Evolutionary conservation across 345 rosid species (phyloP), one percentile per base, ranked within the genome.

Genomic region (Brassica carinata): DNA sequence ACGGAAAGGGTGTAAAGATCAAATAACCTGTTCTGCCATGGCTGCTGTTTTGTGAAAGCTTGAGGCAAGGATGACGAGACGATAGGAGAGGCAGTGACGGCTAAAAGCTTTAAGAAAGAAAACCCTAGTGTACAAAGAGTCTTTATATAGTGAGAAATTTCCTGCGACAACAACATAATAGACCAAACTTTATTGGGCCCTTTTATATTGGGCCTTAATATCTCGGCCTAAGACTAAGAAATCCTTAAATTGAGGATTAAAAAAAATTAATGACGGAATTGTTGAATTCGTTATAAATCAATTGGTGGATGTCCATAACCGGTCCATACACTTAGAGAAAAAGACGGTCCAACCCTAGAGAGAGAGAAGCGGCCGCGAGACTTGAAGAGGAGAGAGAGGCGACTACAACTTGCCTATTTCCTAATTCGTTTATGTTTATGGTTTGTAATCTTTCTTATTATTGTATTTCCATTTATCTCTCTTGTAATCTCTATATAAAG

Each of bases 1-100:
- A 8, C 19, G 3, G 30, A 19, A 6, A 2, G 23, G 3, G 26
- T 8, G 8, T 17, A 13, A 36, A 3, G 66, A 81, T 71, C 30
- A 13, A 15, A 0, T 30, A 40, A 81, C 84, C 84, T 81, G 85
- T 75, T 82, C 85, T 58, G 85, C 85, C 85, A 82, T 82, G 79
- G 75, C 59, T 82, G 75, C 14, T 70, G 70, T 0, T 61, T 5
- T 0, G 34, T 72, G 14, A 17, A 53, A 64, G 65, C 67, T 72
- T 7, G 31, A 34, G 64, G 34, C 10, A 45, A 48, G 17, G 57
- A 5, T 55, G 61, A 55, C 5, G 30, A 59, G 29, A 57, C 27
- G 27, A 17, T 15, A 15, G 61, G 61, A 15, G 74, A 70, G 71
- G 83, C 83, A 23, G 75, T 57, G 23, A 80, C 48, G 45, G 55